Evolutionary conservation across 805 yeast species (phyloP).

Genomic region (Candida qinlingensis): DNA sequence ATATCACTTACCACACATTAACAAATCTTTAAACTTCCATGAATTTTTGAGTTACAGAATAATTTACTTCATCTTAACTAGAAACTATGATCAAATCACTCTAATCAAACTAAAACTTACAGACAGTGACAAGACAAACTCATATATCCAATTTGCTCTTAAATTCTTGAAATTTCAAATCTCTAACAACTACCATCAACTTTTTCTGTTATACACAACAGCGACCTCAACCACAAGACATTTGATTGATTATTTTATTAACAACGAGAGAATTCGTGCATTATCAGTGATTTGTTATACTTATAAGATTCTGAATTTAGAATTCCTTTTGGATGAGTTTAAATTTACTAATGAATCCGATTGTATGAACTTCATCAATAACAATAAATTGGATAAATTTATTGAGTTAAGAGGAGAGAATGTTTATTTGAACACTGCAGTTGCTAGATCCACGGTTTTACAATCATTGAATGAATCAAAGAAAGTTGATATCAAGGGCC

Average conservation of each 20-base stretch:
- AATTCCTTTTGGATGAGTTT: constrained; percentile 34
- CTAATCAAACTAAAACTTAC: constrained; percentile 40
- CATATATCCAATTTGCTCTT: constrained; percentile 22
- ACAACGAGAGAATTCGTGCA: constrained; percentile 52
- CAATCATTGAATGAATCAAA: constrained; percentile 35
- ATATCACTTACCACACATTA: constrained; percentile 41
- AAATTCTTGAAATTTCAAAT: constrained; percentile 27
- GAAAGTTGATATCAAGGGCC: constrained; percentile 88
- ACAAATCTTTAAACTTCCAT: constrained; percentile 34
- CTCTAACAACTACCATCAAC: constrained; percentile 45
- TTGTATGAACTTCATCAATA: constrained; percentile 37
- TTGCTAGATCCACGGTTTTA: constrained; percentile 32
- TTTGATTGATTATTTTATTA: constrained; percentile 48
- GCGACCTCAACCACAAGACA: constrained; percentile 39
- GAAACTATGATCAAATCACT: constrained; percentile 38
- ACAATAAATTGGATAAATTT: constrained; percentile 32
- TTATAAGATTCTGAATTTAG: constrained; percentile 42
- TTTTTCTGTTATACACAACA: constrained; percentile 39
- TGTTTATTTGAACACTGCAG: constrained; percentile 29
- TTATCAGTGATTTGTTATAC: constrained; percentile 51
- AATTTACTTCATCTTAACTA: constrained; percentile 70
- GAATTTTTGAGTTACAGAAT: constrained; percentile 75
- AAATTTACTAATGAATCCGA: constrained; percentile 35
- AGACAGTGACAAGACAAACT: constrained; percentile 19
- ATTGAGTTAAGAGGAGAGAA: constrained; percentile 29